phyloP scores from a whole-genome alignment of 2,329 filamentous ascomycete genomes.

The Herpotrichia juniperi region DNA sequence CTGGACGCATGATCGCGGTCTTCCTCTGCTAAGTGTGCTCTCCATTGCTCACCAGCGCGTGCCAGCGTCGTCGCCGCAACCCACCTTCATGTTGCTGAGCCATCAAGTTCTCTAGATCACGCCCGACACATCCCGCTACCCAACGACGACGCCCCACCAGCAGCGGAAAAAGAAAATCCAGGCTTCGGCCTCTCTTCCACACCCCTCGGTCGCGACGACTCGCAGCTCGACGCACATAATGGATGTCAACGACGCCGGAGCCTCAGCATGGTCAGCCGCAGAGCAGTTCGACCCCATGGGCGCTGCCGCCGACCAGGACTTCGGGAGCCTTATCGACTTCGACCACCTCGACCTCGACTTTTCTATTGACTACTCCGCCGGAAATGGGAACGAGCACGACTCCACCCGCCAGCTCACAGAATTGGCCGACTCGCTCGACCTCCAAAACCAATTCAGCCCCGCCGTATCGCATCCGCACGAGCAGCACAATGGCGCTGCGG shows the following conservation, averaged over 20 bases:
- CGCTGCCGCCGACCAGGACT: conserved; percentile 47
- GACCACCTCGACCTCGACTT: conserved; percentile 40
- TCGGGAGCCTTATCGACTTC: conserved; percentile 52
- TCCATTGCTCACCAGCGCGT: neutral
- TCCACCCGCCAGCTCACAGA: conserved; percentile 34
- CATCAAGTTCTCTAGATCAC: neutral
- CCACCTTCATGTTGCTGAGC: neutral
- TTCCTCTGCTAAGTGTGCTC: neutral
- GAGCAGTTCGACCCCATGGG: conserved; percentile 51
- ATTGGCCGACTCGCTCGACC: conserved; percentile 39
- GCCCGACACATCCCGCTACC: conserved; percentile 3
- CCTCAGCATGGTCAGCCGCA: conserved; percentile 46
- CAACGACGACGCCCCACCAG: conserved; percentile 8
- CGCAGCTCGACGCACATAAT: conserved; percentile 28
- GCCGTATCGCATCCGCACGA: conserved; percentile 32
- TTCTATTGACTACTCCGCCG: conserved; percentile 32
- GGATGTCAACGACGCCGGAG: conserved; percentile 30
- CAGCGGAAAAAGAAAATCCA: conserved; percentile 6
- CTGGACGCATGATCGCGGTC: neutral
- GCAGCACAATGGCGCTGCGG: conserved; percentile 25
- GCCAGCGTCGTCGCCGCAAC: neutral
- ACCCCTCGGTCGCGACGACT: neutral
- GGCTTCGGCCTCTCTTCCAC: neutral
- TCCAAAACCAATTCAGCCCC: conserved; percentile 37
- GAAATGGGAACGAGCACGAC: conserved; percentile 21